Evolutionary conservation across 192 early-diverging fungal genomes (phyloP), one percentile per base, ranked within the genome.

Genomic region (Cladochytrium replicatum): DNA sequence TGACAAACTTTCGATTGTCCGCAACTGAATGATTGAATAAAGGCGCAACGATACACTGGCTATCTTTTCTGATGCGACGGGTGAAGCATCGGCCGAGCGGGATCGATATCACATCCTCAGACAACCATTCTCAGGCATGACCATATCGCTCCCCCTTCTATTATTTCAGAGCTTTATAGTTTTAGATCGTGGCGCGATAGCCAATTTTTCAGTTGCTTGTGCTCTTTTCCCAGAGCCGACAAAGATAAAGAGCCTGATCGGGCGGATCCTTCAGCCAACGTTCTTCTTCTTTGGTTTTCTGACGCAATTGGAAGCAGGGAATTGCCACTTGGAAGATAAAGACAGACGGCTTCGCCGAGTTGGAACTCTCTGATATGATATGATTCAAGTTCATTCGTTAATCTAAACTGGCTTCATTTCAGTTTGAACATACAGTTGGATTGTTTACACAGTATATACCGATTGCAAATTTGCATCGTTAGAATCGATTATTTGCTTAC

Each of bases 231-330:
- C 43, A 46, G 32, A 87, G 72, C 66, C 85, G 19, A 85, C 82
- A 7, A 74, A 83, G 2, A 81, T 96, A 42, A 89, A 88, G 52
- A 80, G 86, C 3, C 65, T 96, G 34, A 82, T 79, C 25, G 63
- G 75, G 23, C 71, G 73, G 29, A 75, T 72, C 47, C 77, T 61
- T 46, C 80, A 71, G 48, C 54, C 58, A 21, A 19, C 28, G 88
- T 84, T 51, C 41, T 91, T 21, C 62, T 92, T 31, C 82, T 92
- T n/a, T 63, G 92, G 92, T 2, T 89, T 96, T 89, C 67, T 96
- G 28, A 78, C 88, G 21, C 77, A 80, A 60, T 68, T 87, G 31
- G 71, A 83, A 32, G 85, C 86, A 50, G 87, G 87, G 2, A 86
- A 80, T 41, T 69, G 82, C 42, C 83, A 77, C 66, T 63, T 96